A percentile compares a stretch with the other conserved stretches of the same genome.
Conservation (phyloP, 768 basidiomycete species). For the Mycena floridula region DNA sequence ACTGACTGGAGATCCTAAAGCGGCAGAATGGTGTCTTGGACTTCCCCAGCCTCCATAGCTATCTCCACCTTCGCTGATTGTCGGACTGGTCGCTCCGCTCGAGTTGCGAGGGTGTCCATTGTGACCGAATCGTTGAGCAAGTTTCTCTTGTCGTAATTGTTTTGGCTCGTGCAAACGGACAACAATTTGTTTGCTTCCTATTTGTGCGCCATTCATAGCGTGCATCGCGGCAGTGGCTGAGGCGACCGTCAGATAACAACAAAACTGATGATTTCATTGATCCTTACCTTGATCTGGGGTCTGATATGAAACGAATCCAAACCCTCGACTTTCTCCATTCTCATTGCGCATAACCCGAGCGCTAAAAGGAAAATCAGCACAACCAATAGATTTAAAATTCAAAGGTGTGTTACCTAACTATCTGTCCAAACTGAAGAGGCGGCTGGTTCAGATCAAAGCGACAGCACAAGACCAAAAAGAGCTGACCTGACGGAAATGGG, state of each 20-base stretch:
- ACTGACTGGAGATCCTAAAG: constrained; percentile 53
- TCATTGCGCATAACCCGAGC: constrained; percentile 93
- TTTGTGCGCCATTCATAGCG: constrained; percentile 69
- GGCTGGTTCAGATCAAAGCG: constrained; percentile 13
- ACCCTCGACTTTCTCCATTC: constrained; percentile 72
- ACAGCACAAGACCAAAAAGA: constrained; percentile 3
- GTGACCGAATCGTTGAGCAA: constrained; percentile 75
- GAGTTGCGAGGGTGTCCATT: constrained; percentile 77
- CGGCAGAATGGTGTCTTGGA: constrained; percentile 49
- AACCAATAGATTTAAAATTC: background rate
- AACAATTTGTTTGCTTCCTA: constrained; percentile 75
- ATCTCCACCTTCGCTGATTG: constrained; percentile 77
- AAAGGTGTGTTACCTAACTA: constrained; percentile 61
- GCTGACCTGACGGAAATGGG: constrained; percentile 73
- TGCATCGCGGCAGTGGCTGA: constrained; percentile 69
- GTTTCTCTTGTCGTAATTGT: constrained; percentile 83
- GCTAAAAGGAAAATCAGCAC: constrained; percentile 30
- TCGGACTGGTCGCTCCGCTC: constrained; percentile 82
- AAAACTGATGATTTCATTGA: background rate
- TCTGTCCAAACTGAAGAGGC: constrained; percentile 67
- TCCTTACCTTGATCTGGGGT: constrained; percentile 71
- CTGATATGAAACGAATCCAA: constrained; percentile 88
- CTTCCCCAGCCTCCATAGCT: constrained; percentile 70
- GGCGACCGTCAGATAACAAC: background rate
- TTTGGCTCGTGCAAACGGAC: constrained; percentile 90